Evolutionary conservation across 2,329 filamentous ascomycete species (phyloP).

Genomic region (Clarireedia monteithiana): DNA sequence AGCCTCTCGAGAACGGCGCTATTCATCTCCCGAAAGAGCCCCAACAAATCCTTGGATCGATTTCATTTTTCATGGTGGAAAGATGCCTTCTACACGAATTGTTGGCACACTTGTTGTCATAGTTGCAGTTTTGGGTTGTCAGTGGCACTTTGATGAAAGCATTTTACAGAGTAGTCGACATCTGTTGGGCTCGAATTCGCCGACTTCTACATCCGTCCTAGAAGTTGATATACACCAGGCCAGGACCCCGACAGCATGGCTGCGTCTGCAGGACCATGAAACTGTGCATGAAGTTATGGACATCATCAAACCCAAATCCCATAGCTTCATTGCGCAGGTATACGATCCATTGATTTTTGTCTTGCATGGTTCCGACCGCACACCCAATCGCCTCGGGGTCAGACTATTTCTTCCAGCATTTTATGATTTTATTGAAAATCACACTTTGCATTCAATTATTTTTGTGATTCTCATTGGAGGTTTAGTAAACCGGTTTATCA

Average conservation of each 20-base stretch:
- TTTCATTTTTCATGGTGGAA: constrained; percentile 53
- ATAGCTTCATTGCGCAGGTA: constrained; percentile 66
- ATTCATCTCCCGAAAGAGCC: constrained; percentile 17
- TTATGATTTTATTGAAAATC: constrained; percentile 61
- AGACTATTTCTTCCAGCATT: constrained; percentile 47
- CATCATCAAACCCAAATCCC: constrained; percentile 62
- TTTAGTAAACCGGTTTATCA: constrained; percentile 62
- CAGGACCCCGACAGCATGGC: constrained; percentile 68
- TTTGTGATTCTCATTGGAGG: constrained; percentile 55
- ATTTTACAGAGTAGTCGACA: constrained; percentile 27
- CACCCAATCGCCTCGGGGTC: constrained; percentile 36
- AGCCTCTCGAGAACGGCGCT: constrained; percentile 33
- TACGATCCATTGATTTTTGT: constrained; percentile 71
- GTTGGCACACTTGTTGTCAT: constrained; percentile 68
- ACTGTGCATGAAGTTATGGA: constrained; percentile 69
- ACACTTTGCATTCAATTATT: constrained; percentile 51
- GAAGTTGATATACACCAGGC: constrained; percentile 63
- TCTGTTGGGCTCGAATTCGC: background rate
- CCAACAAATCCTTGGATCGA: constrained; percentile 47
- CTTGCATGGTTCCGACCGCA: constrained; percentile 58
- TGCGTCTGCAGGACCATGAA: constrained; percentile 69
- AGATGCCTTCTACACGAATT: constrained; percentile 63
- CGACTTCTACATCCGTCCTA: constrained; percentile 32
- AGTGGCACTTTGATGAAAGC: constrained; percentile 64
- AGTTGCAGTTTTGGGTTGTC: constrained; percentile 63